A percentile compares a stretch with the other conserved stretches of the same genome.
These are phyloP conservation scores for Glycyrrhiza uralensis DNA, from an alignment of 306 rosid species.

Conservation along the genomic window DNA sequence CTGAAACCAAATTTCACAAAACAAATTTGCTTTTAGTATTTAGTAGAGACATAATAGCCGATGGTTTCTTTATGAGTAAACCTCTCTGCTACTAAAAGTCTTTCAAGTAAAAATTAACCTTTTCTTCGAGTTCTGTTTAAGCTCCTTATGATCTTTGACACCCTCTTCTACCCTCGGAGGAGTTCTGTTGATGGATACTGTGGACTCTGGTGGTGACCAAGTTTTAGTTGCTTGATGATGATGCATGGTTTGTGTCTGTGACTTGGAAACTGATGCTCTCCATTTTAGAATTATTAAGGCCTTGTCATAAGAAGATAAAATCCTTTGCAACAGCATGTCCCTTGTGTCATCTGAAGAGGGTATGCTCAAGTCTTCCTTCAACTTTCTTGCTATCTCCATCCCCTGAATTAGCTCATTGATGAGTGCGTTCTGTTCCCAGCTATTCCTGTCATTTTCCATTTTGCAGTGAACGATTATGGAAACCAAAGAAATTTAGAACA, in stretches of 20 bases:
- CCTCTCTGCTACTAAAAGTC: neutral
- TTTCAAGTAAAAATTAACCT: conserved; percentile 43
- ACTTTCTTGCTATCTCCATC: conserved; percentile 63
- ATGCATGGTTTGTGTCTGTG: conserved; percentile 5
- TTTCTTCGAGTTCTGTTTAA: conserved; percentile 50
- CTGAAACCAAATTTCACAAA: conserved; percentile 62
- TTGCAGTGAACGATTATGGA: neutral
- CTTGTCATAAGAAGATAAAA: conserved; percentile 66
- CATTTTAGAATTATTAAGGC: conserved; percentile 59
- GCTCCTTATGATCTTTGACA: conserved; percentile 33
- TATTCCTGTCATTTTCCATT: conserved; percentile 50
- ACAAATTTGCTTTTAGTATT: too few relatives aligned
- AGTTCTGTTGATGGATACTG: conserved; percentile 34
- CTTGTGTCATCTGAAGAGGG: conserved; percentile 39
- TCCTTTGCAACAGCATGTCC: conserved; percentile 50
- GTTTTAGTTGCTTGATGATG: conserved; percentile 8
- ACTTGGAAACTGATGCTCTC: conserved; percentile 33
- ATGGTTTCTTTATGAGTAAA: neutral
- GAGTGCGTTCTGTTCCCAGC: conserved; percentile 55
- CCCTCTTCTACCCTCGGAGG: conserved; percentile 33
- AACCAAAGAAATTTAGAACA: too few relatives aligned
- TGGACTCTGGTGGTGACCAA: conserved; percentile 39
- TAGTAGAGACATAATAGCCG: too few relatives aligned
- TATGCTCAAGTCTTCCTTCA: conserved; percentile 41
- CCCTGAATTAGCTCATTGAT: conserved; percentile 62